Conservation (phyloP, 2,329 filamentous ascomycete genomes). For the Trichoderma polysporum region DNA sequence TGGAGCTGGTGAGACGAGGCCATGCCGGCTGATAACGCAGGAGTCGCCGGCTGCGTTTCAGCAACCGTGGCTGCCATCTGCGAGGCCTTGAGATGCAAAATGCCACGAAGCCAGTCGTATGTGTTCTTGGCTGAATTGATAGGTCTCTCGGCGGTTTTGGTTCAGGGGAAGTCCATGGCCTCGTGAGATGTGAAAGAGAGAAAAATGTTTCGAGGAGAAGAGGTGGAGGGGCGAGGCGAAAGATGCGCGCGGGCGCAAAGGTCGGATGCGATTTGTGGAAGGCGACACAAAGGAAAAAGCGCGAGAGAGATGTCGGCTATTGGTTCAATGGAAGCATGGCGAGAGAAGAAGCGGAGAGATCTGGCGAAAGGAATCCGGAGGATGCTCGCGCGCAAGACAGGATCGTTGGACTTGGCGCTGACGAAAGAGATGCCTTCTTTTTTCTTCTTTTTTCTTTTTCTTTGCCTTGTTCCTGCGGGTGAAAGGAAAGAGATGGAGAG, state of each 20-base stretch:
- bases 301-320: constrained; percentile 12
- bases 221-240: not conserved
- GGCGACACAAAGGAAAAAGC: constrained; percentile 13
- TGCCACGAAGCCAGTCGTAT: not conserved
- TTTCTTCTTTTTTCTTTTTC: not conserved
- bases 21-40: constrained; percentile 19
- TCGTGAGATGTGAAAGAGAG: not conserved
- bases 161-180: constrained; percentile 20
- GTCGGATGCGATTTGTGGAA: constrained; percentile 1
- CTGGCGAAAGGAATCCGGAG: not conserved
- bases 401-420: constrained; percentile 12
- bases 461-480: not conserved
- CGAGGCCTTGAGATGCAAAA: not conserved
- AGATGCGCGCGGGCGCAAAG: not conserved
- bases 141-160: not conserved
- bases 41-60: constrained; percentile 14
- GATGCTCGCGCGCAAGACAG: not conserved
- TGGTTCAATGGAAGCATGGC: constrained; percentile 19
- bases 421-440: not conserved
- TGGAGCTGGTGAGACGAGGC: constrained; percentile 14
- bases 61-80: constrained; percentile 27
- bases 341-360: not conserved
- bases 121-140: not conserved
- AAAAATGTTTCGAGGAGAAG: not conserved
- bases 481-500: not conserved